Percentiles rank a stretch among this genome's conserved stretches.
phyloP scores from a whole-genome alignment of 192 early-diverging fungal genomes.

The Coemansia nantahalensis region DNA sequence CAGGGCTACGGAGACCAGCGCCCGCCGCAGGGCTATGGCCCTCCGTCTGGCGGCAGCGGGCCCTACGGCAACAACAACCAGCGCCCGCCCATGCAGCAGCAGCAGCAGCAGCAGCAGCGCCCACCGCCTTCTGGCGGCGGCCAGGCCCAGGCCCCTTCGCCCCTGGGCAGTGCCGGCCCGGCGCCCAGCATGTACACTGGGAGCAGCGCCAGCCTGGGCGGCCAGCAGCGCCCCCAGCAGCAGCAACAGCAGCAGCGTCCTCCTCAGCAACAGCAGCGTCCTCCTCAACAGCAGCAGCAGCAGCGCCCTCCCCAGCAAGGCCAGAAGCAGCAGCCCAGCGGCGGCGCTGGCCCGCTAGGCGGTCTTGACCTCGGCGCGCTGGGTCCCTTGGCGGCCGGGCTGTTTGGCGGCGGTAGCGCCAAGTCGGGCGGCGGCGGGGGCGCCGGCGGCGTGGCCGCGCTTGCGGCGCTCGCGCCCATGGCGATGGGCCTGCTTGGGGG shows the following conservation, averaged over 20 bases:
- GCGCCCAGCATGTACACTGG: constrained; percentile 13
- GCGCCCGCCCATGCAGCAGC: constrained; percentile 5
- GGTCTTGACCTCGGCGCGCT: constrained; percentile 42
- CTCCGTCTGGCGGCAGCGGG: background rate
- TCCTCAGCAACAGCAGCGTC: too few species aligned
- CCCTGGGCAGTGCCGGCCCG: background rate
- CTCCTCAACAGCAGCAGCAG: background rate
- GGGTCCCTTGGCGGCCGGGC: constrained; percentile 24
- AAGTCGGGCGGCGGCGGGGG: constrained; percentile 11
- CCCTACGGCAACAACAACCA: background rate
- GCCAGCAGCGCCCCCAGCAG: too few species aligned
- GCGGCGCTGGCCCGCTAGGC: constrained; percentile 20
- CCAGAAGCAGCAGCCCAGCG: constrained; percentile 3
- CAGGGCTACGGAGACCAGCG: constrained; percentile 1
- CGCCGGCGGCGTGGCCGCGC: constrained; percentile 36
- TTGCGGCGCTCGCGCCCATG: constrained; percentile 39
- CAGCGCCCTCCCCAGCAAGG: constrained; percentile 1
- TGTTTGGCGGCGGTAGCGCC: constrained; percentile 42
- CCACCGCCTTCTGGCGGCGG: background rate
- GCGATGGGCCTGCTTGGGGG: constrained; percentile 39
- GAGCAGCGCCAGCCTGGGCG: constrained; percentile 1
- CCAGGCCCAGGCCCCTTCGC: background rate
- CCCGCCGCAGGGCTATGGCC: constrained; percentile 5
- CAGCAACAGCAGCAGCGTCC: too few species aligned
- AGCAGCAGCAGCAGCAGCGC: constrained; percentile 2